These are phyloP conservation scores for Fonsecaea pugnacius DNA, from an alignment of 2,329 filamentous ascomycete genomes.

Conservation along the genomic window DNA sequence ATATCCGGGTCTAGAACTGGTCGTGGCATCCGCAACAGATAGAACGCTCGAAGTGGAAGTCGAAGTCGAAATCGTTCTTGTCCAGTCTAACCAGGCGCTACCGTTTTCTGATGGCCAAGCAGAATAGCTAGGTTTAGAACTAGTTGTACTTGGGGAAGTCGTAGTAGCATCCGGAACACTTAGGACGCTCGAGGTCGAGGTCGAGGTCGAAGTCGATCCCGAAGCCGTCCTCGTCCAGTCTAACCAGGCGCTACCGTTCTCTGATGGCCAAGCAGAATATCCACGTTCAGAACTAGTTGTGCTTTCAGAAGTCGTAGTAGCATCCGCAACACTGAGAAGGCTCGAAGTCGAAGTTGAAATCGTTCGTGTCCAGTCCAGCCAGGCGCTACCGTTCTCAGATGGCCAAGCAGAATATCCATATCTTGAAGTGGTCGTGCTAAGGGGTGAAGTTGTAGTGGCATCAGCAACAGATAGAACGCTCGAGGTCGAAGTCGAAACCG, in stretches of 20 bases:
- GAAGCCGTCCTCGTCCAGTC: constrained; percentile 14
- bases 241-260: constrained; percentile 14
- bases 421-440: background rate
- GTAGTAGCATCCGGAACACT: background rate
- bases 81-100: constrained; percentile 14
- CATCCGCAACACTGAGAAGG: background rate
- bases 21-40: background rate
- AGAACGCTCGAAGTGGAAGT: background rate
- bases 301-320: background rate
- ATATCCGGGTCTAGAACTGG: background rate
- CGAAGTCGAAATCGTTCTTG: background rate
- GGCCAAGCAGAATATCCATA: background rate
- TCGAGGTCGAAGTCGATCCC: background rate
- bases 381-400: constrained; percentile 6
- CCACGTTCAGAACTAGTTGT: background rate
- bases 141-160: background rate
- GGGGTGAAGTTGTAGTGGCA: background rate
- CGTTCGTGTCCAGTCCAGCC: constrained; percentile 11
- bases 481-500: background rate
- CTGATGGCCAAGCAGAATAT: constrained; percentile 10
- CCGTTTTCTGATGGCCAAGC: background rate
- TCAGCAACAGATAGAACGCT: constrained; percentile 2
- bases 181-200: background rate
- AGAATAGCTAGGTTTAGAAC: background rate
- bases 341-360: constrained; percentile 1